A percentile compares a stretch with the other conserved stretches of the same genome.
Conservation (phyloP, 495 filamentous ascomycete genomes). For the Parmelia sp. region DNA sequence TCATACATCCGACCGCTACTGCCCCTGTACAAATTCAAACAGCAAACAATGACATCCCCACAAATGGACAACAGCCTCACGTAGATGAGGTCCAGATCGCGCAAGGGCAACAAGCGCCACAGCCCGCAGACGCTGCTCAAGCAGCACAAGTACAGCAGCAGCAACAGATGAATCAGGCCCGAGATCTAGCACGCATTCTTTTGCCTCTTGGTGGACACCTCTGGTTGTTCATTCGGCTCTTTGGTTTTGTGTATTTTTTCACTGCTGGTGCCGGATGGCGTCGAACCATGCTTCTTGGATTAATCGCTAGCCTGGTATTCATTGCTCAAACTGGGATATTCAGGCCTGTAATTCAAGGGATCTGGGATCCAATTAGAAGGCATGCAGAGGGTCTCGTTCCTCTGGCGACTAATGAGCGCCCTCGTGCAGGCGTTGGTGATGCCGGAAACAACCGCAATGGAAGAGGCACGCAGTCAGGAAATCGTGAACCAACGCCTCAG, state of each 20-base stretch:
- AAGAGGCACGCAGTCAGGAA: conserved; percentile 12
- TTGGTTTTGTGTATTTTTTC: conserved; percentile 73
- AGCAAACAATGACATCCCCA: conserved; percentile 25
- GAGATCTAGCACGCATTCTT: conserved; percentile 27
- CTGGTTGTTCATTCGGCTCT: conserved; percentile 73
- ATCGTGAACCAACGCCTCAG: conserved; percentile 42
- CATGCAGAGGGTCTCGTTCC: conserved; percentile 70
- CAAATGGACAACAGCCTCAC: conserved; percentile 7
- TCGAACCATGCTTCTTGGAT: conserved; percentile 57
- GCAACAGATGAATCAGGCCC: conserved; percentile 24
- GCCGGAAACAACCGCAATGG: conserved; percentile 13
- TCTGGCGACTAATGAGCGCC: conserved; percentile 34
- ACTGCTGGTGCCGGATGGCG: conserved; percentile 67
- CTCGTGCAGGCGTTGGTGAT: conserved; percentile 21
- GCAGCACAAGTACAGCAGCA: conserved; percentile 20
- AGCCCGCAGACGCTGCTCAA: conserved; percentile 10
- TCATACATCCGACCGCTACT: conserved; percentile 1
- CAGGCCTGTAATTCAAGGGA: conserved; percentile 47
- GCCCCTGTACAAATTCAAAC: conserved; percentile 25
- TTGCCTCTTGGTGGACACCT: conserved; percentile 41
- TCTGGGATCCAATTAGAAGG: conserved; percentile 57
- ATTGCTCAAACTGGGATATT: conserved; percentile 60
- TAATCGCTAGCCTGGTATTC: conserved; percentile 53
- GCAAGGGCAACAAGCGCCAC: conserved; percentile 16
- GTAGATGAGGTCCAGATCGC: conserved; percentile 8